Evolutionary conservation across 225 moss, liverwort and hornwort species (phyloP).

Genomic region (Antitrichia curtipendula): DNA sequence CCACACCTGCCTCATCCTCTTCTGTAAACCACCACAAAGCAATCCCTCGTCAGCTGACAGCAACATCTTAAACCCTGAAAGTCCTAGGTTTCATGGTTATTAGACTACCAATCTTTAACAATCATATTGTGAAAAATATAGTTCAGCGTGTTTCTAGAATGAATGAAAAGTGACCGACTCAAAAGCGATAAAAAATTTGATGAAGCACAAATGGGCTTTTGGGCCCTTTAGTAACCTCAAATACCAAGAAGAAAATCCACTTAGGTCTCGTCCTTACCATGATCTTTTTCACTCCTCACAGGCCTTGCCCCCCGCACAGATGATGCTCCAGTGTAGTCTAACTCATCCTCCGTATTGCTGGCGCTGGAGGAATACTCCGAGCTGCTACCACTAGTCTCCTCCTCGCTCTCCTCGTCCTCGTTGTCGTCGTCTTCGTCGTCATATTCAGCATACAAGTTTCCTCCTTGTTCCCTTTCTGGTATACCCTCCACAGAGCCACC

Average conservation of each 20-base stretch:
- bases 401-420: background rate
- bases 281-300: slow-evolving; percentile 7
- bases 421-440: background rate
- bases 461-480: background rate
- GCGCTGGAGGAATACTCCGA: slow-evolving; percentile 11
- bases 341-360: slow-evolving; percentile 21
- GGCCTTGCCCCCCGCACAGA: slow-evolving; percentile 9
- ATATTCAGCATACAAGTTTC: background rate
- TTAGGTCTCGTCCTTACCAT: background rate
- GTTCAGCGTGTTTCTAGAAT: background rate
- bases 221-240: background rate
- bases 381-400: background rate
- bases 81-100: background rate
- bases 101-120: background rate
- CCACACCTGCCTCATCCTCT: slow-evolving; percentile 1
- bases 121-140: background rate
- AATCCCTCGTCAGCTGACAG: background rate
- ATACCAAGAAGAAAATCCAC: background rate
- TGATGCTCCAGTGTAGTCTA: background rate
- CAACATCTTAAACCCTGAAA: background rate
- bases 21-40: background rate
- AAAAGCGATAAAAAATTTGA: background rate
- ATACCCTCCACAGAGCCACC: slow-evolving; percentile 15
- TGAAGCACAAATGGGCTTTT: background rate
- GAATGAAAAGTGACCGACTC: background rate